Percentiles rank a stretch among this genome's conserved stretches.
Conservation (phyloP, 1,284 basidiomycete species). For the Sphaerobolus stellatus region DNA sequence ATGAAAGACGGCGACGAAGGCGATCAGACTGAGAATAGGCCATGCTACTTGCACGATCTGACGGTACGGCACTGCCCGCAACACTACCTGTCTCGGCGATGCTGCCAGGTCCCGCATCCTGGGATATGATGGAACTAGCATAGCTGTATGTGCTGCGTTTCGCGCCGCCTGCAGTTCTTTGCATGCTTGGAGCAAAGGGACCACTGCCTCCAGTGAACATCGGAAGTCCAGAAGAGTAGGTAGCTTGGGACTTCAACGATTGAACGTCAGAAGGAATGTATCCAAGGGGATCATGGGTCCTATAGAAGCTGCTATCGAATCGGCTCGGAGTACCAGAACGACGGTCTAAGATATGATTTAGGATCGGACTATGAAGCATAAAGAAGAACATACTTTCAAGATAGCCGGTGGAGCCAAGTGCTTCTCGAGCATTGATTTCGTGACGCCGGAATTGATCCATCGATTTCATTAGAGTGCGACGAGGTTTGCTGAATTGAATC, state of each 20-base stretch:
- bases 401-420: slow-evolving; percentile 39
- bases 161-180: slow-evolving; percentile 55
- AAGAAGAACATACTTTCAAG: slow-evolving; percentile 45
- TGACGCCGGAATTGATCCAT: slow-evolving; percentile 90
- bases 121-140: slow-evolving; percentile 88
- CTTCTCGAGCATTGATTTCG: slow-evolving; percentile 82
- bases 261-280: slow-evolving; percentile 96
- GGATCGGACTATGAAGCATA: slow-evolving; percentile 1
- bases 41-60: slow-evolving; percentile 54
- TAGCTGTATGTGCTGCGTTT: slow-evolving; percentile 84
- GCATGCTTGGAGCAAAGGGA: slow-evolving; percentile 64
- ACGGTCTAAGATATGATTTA: slow-evolving; percentile 36
- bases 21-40: slow-evolving; percentile 82
- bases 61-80: slow-evolving; percentile 48
- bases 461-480: slow-evolving; percentile 79
- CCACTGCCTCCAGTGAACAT: slow-evolving; percentile 68
- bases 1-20: slow-evolving; percentile 64
- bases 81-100: slow-evolving; percentile 61
- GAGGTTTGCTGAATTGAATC: slow-evolving; percentile 98
- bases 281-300: slow-evolving; percentile 90
- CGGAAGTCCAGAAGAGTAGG: slow-evolving; percentile 87
- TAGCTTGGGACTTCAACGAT: slow-evolving; percentile 91
- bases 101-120: slow-evolving; percentile 68
- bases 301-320: slow-evolving; percentile 93
- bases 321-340: slow-evolving; percentile 74